Base-by-base conservation (phyloP, 306 rosid genomes). In the Coriaria nepalensis region DNA sequence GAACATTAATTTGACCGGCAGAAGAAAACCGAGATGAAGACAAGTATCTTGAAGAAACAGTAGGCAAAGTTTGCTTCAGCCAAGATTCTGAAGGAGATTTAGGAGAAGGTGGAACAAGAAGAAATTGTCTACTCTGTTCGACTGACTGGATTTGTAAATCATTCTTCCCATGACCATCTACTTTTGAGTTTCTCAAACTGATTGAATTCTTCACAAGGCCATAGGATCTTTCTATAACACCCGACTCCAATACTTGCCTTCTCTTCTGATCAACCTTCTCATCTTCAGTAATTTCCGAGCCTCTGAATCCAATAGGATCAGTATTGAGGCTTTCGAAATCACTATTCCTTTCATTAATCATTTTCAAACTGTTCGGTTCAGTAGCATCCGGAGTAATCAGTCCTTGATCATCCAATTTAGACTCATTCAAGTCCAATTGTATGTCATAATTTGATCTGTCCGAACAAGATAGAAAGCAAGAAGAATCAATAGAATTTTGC, bases 21-120 rank as follows among this genome's bases (percentile, higher is more conserved):
- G 56, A 68, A 50, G 67, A 72, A 40, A 80, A 52, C 43, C 42
- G 43, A 37, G 81, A 69, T 53, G 63, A 48, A 4, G 50, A 63
- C 4, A 52, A 13, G 50, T 73, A 69, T 53, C 52, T 78, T 9
- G 79, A 63, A 45, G 76, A 78, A 65, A 82, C 60, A 45, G 72
- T 48, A 2, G 90, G 87, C 59, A 90, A 70, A 35, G 87, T 69
- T 10, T 79, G 87, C 63, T 75, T 75, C 49, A 90, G 80, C 98
- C 98, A 90, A 41, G 98, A 90, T 50, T 90, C 95, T 33, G 94
- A 81, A 6, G 98, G 98, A 47, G 94, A 79, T 71, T 90, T 77
- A 37, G 94, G 87, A 45, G 72, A 62, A 40, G 90, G 94, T 13
- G 76, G 82, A 33, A 66, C 65, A 42, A 76, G 79, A 49, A 74